A percentile compares a stretch with the other conserved stretches of the same genome.
Conservation (phyloP, 176 grass and related monocot species). For the Carex kokanica region DNA sequence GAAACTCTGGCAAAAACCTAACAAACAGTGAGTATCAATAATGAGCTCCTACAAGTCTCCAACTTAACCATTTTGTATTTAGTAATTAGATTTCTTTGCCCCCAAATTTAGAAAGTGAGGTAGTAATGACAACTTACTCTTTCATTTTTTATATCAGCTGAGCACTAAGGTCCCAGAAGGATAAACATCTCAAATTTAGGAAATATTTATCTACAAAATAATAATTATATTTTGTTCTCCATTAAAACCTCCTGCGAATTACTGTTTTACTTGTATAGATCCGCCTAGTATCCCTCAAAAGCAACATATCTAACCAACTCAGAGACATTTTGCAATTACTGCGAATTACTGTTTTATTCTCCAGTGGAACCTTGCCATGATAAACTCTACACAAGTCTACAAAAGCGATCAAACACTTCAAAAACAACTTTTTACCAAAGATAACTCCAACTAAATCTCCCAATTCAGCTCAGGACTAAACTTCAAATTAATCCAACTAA, state of each 20-base stretch:
- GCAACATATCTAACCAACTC: neutral
- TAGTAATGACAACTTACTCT: neutral
- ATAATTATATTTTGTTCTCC: neutral
- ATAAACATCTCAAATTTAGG: neutral
- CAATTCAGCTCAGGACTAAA: neutral
- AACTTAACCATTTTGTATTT: neutral
- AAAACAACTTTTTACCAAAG: neutral
- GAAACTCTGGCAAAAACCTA: neutral
- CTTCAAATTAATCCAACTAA: neutral
- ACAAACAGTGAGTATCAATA: neutral
- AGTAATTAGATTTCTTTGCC: neutral
- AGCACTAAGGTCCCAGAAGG: neutral
- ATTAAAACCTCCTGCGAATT: neutral
- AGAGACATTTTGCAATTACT: neutral
- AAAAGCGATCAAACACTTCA: neutral
- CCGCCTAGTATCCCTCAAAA: neutral
- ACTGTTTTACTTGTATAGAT: neutral
- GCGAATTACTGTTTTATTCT: no score
- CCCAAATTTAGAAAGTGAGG: neutral
- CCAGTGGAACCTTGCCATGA: neutral
- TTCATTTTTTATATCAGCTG: neutral
- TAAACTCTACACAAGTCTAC: neutral
- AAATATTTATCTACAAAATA: neutral
- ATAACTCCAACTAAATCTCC: neutral
- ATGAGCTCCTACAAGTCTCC: neutral